phyloP scores from a whole-genome alignment of 1,284 basidiomycete genomes.

The Neolentinus lepideus region DNA sequence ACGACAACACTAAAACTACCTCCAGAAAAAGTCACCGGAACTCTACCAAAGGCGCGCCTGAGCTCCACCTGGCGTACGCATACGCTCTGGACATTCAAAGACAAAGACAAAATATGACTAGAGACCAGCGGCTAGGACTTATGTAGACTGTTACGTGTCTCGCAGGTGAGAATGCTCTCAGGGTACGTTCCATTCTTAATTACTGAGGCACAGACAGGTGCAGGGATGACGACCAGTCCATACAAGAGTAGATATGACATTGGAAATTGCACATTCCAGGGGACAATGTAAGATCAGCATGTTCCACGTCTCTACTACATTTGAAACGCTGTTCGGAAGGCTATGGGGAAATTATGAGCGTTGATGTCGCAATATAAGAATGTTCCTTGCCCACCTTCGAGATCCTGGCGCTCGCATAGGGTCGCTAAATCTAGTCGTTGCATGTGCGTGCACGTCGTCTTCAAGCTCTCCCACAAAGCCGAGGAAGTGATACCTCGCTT shows the following conservation, averaged over 20 bases:
- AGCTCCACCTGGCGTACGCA: neutral
- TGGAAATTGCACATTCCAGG: neutral
- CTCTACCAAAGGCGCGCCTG: slow-evolving; percentile 8
- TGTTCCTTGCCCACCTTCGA: slow-evolving; percentile 48
- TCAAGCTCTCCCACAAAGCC: slow-evolving; percentile 81
- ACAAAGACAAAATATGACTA: slow-evolving; percentile 27
- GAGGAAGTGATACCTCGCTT: slow-evolving; percentile 67
- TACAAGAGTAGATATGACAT: neutral
- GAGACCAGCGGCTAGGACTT: slow-evolving; percentile 29
- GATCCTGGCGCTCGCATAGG: slow-evolving; percentile 60
- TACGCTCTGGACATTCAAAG: slow-evolving; percentile 25
- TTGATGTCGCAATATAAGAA: neutral
- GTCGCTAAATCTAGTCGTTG: slow-evolving; percentile 67
- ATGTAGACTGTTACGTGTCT: slow-evolving; percentile 8
- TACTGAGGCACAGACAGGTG: neutral
- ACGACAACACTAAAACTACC: slow-evolving; percentile 7
- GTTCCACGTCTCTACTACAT: neutral
- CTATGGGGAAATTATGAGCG: neutral
- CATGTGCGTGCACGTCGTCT: slow-evolving; percentile 74
- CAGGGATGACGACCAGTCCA: neutral
- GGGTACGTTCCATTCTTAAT: neutral
- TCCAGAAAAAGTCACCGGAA: neutral
- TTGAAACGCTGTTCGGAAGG: neutral
- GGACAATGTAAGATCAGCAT: neutral
- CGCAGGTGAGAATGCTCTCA: neutral